Evolutionary conservation across 306 rosid species (phyloP).

Genomic region (Sicyos edulis): DNA sequence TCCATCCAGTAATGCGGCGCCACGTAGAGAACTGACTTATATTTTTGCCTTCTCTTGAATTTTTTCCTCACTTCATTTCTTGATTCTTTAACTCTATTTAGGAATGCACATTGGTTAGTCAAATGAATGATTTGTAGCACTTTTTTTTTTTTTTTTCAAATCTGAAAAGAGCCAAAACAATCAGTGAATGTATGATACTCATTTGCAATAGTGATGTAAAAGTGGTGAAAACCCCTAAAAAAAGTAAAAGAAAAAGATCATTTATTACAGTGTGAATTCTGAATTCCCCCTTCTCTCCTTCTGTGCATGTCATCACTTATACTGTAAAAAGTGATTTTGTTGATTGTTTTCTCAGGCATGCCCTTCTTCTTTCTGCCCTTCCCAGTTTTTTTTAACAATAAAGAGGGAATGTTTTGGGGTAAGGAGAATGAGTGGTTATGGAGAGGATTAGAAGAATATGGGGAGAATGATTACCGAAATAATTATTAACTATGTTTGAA

Average conservation of each 20-base stretch:
- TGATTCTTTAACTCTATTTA: constrained; percentile 57
- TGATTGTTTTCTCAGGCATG: constrained; percentile 19
- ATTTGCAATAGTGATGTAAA: constrained; percentile 30
- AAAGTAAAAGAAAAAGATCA: constrained; percentile 20
- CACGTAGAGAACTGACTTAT: constrained; percentile 42
- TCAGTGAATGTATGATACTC: constrained; percentile 32
- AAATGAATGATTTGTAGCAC: constrained; percentile 49
- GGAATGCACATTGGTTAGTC: constrained; percentile 39
- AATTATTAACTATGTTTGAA: too few relatives aligned
- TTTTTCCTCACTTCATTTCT: constrained; percentile 33
- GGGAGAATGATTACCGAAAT: too few relatives aligned
- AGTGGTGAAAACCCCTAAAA: constrained; percentile 19
- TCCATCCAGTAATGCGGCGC: constrained; percentile 22
- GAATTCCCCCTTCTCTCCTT: constrained; percentile 22
- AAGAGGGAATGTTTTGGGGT: too few relatives aligned
- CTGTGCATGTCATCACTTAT: constrained; percentile 27
- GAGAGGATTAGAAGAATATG: too few relatives aligned
- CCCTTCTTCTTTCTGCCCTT: background rate
- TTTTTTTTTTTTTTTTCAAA: constrained; percentile 31
- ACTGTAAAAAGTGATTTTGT: constrained; percentile 28
- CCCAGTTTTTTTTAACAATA: background rate
- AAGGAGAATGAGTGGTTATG: too few relatives aligned
- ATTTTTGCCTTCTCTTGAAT: constrained; percentile 32
- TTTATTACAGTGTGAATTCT: constrained; percentile 29
- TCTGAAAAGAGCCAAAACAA: constrained; percentile 28